phyloP scores from a whole-genome alignment of 345 rosid genomes.

The Murraya paniculata region DNA sequence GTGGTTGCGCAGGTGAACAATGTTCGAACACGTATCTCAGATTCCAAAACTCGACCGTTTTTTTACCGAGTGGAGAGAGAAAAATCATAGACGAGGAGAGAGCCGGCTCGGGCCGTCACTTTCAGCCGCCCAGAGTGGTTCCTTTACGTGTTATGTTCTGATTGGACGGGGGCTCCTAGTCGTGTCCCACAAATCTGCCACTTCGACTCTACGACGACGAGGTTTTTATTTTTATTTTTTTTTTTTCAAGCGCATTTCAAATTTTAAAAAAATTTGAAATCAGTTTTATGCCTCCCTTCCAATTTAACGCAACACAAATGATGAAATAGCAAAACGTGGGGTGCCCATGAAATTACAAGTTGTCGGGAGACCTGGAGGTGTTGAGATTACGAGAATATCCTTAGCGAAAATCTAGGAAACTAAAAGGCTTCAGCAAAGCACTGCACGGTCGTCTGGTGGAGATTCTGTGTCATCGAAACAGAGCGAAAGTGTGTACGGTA shows the following conservation, averaged over 20 bases:
- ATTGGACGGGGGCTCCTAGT: slow-evolving; percentile 6
- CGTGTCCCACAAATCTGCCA: not conserved
- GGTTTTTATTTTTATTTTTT: not conserved
- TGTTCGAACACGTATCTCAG: slow-evolving; percentile 4
- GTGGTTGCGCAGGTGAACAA: not conserved
- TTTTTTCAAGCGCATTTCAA: not conserved
- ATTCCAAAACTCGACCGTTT: slow-evolving; percentile 13
- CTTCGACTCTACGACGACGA: not conserved
- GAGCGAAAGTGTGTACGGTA: not conserved
- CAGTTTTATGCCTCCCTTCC: not conserved
- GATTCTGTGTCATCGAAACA: not conserved
- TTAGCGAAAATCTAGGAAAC: not conserved
- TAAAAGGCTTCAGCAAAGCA: not conserved
- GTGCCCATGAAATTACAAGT: not conserved
- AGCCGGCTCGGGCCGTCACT: slow-evolving; percentile 25
- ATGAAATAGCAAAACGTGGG: not conserved
- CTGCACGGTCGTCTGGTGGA: not conserved
- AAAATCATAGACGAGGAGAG: not conserved
- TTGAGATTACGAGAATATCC: not conserved
- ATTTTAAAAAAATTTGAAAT: not conserved
- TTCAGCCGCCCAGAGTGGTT: slow-evolving; percentile 18
- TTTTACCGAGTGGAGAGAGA: not conserved
- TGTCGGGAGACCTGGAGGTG: not conserved
- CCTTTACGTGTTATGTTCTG: slow-evolving; percentile 15
- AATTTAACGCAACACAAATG: too few relatives aligned